Evolutionary conservation across 2,329 filamentous ascomycete species (phyloP), one percentile per base, ranked within the genome.

Genomic region (Colletotrichum noveboracense): DNA sequence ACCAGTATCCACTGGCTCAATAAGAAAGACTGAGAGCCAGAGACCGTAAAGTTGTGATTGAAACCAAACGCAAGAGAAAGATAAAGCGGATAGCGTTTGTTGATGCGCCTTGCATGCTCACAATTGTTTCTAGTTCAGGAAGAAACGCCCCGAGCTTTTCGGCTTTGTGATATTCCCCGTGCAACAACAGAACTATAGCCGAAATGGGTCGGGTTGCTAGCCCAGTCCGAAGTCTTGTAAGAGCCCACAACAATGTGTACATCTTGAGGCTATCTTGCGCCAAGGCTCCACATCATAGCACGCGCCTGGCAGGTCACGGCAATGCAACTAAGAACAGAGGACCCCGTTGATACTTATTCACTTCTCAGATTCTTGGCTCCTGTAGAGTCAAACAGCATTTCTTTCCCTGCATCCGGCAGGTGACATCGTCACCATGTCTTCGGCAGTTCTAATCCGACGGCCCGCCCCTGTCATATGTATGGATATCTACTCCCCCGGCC

Each of bases 1-100:
- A n/a, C 18, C 1, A 13, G n/a, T 52, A 52, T 21, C 10, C n/a
- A 52, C 43, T 2, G 43, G 10, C n/a, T 52, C n/a, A 7, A 52
- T 21, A 13, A 52, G 10, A 0, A 52, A 13, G 10, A 24, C 0
- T 21, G n/a, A 5, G 1, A 7, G 6, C n/a, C 0, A 24, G 43
- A 52, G 43, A 0, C 43, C n/a, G n/a, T 52, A 3, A 52, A 3
- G 5, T 1, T 12, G 10, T 13, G n/a, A 52, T 52, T 0, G 5
- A 21, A 52, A 0, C 12, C 12, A 21, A 52, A 52, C 5, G 12
- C 6, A 24, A 21, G n/a, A 7, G n/a, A 13, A 21, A 0, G 9
- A 12, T 21, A 12, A 1, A 21, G n/a, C 9, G 10, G 3, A 7
- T 52, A 3, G 3, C 43, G 4, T 0, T 52, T 52, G 43, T 7